Conservation (phyloP, 345 rosid species). For the Rhodamnia argentea region DNA sequence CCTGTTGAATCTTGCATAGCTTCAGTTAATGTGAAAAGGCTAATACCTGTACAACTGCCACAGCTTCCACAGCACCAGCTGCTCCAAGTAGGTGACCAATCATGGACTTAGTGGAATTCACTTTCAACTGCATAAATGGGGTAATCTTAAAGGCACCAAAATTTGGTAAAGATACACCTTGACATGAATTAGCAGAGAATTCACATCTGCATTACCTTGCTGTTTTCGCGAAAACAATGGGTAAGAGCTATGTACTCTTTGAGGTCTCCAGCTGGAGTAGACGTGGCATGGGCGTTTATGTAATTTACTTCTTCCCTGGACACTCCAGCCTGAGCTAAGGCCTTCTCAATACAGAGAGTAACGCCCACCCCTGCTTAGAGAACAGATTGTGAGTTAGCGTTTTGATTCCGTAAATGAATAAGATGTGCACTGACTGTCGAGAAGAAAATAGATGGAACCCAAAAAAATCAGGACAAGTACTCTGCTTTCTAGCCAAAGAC, state of each 20-base stretch:
- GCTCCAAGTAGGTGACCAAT: constrained; percentile 38
- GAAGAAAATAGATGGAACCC: background rate
- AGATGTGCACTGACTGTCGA: background rate
- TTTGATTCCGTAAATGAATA: background rate
- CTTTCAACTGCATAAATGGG: constrained; percentile 11
- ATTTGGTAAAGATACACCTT: background rate
- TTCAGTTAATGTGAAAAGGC: background rate
- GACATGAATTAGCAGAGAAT: background rate
- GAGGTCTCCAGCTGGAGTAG: constrained; percentile 40
- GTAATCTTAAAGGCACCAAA: background rate
- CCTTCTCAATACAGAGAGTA: constrained; percentile 42
- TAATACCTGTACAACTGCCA: constrained; percentile 28
- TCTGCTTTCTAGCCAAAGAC: background rate
- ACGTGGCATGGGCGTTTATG: constrained; percentile 57
- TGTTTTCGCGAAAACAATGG: constrained; percentile 32
- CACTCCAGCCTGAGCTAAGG: constrained; percentile 34
- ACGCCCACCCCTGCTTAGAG: constrained; percentile 30
- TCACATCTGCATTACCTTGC: constrained; percentile 11
- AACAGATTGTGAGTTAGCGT: background rate
- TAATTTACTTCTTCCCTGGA: constrained; percentile 46
- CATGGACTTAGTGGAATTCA: constrained; percentile 39
- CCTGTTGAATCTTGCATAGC: background rate
- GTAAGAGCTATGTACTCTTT: constrained; percentile 39
- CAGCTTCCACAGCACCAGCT: constrained; percentile 36
- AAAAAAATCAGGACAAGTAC: background rate